phyloP scores from a whole-genome alignment of 805 yeast species.

The Scheffersomyces coipomensis region DNA sequence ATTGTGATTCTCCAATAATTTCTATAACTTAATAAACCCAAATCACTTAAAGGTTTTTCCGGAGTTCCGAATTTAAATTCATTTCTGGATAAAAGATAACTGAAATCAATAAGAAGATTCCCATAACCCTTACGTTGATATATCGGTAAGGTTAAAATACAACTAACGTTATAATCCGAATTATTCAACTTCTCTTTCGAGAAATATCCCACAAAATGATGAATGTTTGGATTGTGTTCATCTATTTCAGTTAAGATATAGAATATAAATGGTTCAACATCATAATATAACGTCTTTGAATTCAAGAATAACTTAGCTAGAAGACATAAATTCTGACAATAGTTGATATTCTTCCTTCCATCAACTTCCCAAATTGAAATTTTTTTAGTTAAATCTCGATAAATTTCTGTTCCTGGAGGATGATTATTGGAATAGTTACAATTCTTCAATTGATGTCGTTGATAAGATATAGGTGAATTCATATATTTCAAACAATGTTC shows the following conservation, averaged over 20 bases:
- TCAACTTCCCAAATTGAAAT: conserved; percentile 55
- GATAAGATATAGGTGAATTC: conserved; percentile 61
- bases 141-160: conserved; percentile 86
- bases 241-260: conserved; percentile 78
- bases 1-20: conserved; percentile 80
- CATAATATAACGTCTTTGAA: conserved; percentile 89
- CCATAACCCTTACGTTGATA: conserved; percentile 91
- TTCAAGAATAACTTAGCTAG: conserved; percentile 86
- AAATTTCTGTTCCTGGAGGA: conserved; percentile 61
- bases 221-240: conserved; percentile 33
- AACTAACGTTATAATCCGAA: conserved; percentile 80
- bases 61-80: conserved; percentile 89
- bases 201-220: conserved; percentile 91
- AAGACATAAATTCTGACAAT: conserved; percentile 87
- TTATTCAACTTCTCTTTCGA: conserved; percentile 81
- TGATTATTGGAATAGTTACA: conserved; percentile 55
- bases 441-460: conserved; percentile 68
- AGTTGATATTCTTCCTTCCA: conserved; percentile 77
- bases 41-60: conserved; percentile 86
- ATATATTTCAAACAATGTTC: conserved; percentile 81
- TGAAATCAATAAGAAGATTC: conserved; percentile 80
- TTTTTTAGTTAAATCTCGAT: conserved; percentile 27
- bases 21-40: conserved; percentile 83
- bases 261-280: conserved; percentile 92
- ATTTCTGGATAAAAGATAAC: conserved; percentile 71